Evolutionary conservation across 2,329 filamentous ascomycete genomes (phyloP).

Genomic region (Bipolaris zeicola): DNA sequence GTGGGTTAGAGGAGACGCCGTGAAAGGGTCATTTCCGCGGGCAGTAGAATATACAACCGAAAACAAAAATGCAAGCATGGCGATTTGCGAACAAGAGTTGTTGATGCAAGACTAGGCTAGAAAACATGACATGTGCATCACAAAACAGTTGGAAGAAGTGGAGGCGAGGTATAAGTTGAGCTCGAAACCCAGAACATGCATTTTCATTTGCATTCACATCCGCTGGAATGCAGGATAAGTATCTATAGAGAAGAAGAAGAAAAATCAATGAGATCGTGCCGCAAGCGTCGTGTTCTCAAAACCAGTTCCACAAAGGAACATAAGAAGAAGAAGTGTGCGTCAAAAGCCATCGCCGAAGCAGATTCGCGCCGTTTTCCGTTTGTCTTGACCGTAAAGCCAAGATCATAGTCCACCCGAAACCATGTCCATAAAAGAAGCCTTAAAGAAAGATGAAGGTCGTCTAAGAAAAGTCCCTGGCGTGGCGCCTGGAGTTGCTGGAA

Average conservation of each 20-base stretch:
- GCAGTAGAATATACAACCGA: too few species aligned
- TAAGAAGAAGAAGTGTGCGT: neutral
- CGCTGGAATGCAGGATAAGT: neutral
- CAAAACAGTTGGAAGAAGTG: neutral
- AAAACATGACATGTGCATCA: too few species aligned
- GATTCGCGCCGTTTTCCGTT: neutral
- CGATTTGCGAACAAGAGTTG: neutral
- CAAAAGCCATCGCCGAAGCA: neutral
- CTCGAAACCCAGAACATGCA: neutral
- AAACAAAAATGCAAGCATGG: too few species aligned
- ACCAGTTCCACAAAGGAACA: slow-evolving; percentile 2
- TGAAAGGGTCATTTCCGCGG: too few species aligned
- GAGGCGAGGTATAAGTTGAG: neutral
- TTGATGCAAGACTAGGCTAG: too few species aligned
- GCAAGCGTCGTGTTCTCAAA: neutral
- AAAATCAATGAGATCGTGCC: slow-evolving; percentile 9
- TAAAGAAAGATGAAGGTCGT: neutral
- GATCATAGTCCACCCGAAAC: neutral
- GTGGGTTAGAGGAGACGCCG: too few species aligned
- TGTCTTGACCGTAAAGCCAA: neutral
- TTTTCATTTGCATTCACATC: neutral
- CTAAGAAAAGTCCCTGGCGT: slow-evolving; percentile 37
- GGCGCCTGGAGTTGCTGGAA: slow-evolving; percentile 19
- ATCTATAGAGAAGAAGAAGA: slow-evolving; percentile 1
- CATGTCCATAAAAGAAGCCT: neutral